Percentiles rank a stretch among this genome's conserved stretches.
These are phyloP conservation scores for Chlamydomonas reinhardtii DNA, from an alignment of 163 green algal genomes.

Conservation along the genomic window DNA sequence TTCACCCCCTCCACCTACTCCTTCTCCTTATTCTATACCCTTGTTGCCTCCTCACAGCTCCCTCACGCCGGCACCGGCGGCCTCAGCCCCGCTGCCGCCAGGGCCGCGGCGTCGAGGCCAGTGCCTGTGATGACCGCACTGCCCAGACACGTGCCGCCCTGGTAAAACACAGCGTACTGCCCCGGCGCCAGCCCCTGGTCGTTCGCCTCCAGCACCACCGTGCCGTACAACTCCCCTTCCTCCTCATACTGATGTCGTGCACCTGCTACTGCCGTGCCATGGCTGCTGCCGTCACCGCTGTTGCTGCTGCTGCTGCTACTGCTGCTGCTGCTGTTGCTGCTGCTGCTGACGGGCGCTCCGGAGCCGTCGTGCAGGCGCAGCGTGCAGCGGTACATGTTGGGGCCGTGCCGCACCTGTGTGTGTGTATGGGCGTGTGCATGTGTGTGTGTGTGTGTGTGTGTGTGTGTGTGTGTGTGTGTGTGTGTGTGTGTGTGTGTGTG, in stretches of 20 bases:
- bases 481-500: too few relatives aligned
- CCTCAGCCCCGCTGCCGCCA: background rate
- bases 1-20: too few relatives aligned
- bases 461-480: too few relatives aligned
- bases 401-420: conserved; percentile 82
- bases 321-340: background rate
- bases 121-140: conserved; percentile 52
- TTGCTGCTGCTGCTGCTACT: background rate
- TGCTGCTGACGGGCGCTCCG: conserved; percentile 1
- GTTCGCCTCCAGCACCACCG: conserved; percentile 77
- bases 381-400: conserved; percentile 79
- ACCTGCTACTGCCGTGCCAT: background rate
- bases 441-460: too few relatives aligned
- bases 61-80: too few relatives aligned
- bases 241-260: too few relatives aligned
- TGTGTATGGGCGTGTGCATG: too few relatives aligned
- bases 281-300: too few relatives aligned
- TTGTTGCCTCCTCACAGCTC: too few relatives aligned
- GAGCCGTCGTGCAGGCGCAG: conserved; percentile 54
- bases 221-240: conserved; percentile 22
- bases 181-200: conserved; percentile 96
- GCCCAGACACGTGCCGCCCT: conserved; percentile 85
- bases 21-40: too few relatives aligned
- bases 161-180: conserved; percentile 99
- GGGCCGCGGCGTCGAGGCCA: background rate